These are phyloP conservation scores for Turnera subulata DNA, from an alignment of 345 rosid genomes.

Conservation along the genomic window DNA sequence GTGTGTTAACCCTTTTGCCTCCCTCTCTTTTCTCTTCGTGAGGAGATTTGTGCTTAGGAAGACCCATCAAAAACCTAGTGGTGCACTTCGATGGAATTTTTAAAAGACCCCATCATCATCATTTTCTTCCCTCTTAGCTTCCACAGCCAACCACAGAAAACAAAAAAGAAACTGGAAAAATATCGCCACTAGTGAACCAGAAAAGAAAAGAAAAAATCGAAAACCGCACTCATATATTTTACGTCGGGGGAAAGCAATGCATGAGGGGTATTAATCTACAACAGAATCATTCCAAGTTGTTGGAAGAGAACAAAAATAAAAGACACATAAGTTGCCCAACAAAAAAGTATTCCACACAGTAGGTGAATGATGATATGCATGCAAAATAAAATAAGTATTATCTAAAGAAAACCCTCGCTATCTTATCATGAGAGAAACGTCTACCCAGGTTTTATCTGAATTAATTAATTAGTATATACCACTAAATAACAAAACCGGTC, in stretches of 20 bases:
- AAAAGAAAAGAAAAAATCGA: not conserved
- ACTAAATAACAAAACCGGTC: not conserved
- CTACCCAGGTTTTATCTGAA: not conserved
- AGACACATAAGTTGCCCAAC: constrained; percentile 30
- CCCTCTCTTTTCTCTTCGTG: constrained; percentile 1
- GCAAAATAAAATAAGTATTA: constrained; percentile 19
- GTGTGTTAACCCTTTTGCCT: not conserved
- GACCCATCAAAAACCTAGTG: constrained; percentile 30
- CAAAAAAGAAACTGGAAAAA: not conserved
- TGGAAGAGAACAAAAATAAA: constrained; percentile 28
- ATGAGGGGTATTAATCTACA: constrained; percentile 59
- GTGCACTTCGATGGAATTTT: constrained; percentile 42
- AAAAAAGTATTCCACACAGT: constrained; percentile 14
- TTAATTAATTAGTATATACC: not conserved
- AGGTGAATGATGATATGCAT: constrained; percentile 32
- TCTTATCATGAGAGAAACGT: not conserved
- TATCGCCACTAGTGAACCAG: not conserved
- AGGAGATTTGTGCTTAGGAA: constrained; percentile 20
- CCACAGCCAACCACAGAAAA: constrained; percentile 25
- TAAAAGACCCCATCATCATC: constrained; percentile 27
- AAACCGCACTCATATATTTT: constrained; percentile 26
- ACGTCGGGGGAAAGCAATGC: constrained; percentile 94
- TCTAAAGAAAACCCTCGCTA: not conserved
- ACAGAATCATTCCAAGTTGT: constrained; percentile 56
- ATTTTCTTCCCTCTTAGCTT: constrained; percentile 22